These are phyloP conservation scores for Ceratobasidium sp. DNA, from an alignment of 1,284 basidiomycete species.

Conservation along the genomic window DNA sequence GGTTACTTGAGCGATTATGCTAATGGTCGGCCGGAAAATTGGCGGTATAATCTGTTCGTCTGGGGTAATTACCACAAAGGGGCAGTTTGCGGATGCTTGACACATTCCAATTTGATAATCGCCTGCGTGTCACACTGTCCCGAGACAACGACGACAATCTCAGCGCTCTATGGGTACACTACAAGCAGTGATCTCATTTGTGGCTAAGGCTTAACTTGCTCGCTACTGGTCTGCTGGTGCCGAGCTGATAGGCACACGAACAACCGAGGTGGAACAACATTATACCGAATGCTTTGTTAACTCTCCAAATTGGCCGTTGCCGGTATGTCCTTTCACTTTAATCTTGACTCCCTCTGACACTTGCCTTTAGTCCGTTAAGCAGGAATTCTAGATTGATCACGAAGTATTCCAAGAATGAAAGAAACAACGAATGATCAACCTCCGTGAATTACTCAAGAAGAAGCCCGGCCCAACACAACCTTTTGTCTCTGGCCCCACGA, in stretches of 20 bases:
- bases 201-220: neutral
- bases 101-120: slow-evolving; percentile 9
- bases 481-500: slow-evolving; percentile 92
- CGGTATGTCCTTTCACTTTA: slow-evolving; percentile 63
- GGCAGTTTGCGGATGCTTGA: slow-evolving; percentile 7
- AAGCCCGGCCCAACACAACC: slow-evolving; percentile 59
- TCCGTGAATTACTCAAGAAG: slow-evolving; percentile 53
- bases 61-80: neutral
- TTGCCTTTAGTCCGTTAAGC: slow-evolving; percentile 58
- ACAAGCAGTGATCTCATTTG: neutral
- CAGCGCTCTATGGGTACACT: neutral
- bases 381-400: slow-evolving; percentile 85
- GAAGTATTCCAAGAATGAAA: slow-evolving; percentile 89
- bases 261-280: slow-evolving; percentile 93
- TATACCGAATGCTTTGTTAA: slow-evolving; percentile 88
- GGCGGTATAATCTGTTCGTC: neutral
- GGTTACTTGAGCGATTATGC: neutral
- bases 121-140: neutral
- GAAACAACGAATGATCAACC: slow-evolving; percentile 81
- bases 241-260: slow-evolving; percentile 94
- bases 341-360: slow-evolving; percentile 3
- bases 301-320: slow-evolving; percentile 81
- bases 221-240: slow-evolving; percentile 89
- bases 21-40: neutral
- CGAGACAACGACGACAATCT: neutral